phyloP scores from a whole-genome alignment of 2,329 filamentous ascomycete genomes.

The Fusarium protoensiforme region DNA sequence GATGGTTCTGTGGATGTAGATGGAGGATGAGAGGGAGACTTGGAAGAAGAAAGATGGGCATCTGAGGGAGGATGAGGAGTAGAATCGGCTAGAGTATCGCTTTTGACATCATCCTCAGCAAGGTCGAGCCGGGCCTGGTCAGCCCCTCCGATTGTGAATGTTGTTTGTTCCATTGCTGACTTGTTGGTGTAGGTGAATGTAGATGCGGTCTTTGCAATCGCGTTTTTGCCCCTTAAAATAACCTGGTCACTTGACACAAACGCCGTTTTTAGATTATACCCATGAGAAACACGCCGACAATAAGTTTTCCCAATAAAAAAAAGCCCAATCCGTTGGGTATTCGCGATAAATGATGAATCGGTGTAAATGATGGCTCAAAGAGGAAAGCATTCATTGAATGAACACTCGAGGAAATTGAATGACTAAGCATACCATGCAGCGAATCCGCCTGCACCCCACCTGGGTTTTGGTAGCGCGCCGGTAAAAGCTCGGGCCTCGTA shows the following conservation, averaged over 20 bases:
- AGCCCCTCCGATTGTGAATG: slow-evolving; percentile 33
- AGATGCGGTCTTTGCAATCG: not conserved
- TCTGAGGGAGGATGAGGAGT: slow-evolving; percentile 37
- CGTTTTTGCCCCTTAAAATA: slow-evolving; percentile 6
- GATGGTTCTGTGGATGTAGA: slow-evolving; percentile 46
- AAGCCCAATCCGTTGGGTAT: not conserved
- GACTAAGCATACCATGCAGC: slow-evolving; percentile 33
- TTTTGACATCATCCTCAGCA: slow-evolving; percentile 43
- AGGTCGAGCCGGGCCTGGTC: slow-evolving; percentile 43
- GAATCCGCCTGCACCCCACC: not conserved
- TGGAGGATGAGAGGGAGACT: slow-evolving; percentile 44
- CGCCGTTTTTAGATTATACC: slow-evolving; percentile 7
- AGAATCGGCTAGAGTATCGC: slow-evolving; percentile 36
- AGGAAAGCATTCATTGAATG: slow-evolving; percentile 14
- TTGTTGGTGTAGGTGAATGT: slow-evolving; percentile 11
- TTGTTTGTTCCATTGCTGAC: slow-evolving; percentile 44
- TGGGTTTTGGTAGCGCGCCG: slow-evolving; percentile 11
- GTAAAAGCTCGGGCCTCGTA: slow-evolving; percentile 41
- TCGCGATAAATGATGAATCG: not conserved
- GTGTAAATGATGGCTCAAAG: slow-evolving; percentile 17
- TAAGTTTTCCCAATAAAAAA: not conserved
- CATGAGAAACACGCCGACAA: not conserved
- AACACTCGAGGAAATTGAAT: slow-evolving; percentile 17
- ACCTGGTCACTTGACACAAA: slow-evolving; percentile 31
- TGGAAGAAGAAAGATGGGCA: slow-evolving; percentile 35